A percentile compares a stretch with the other conserved stretches of the same genome.
These are phyloP conservation scores for Paracamarosporium sp. DNA, from an alignment of 2,329 filamentous ascomycete genomes.

Conservation along the genomic window DNA sequence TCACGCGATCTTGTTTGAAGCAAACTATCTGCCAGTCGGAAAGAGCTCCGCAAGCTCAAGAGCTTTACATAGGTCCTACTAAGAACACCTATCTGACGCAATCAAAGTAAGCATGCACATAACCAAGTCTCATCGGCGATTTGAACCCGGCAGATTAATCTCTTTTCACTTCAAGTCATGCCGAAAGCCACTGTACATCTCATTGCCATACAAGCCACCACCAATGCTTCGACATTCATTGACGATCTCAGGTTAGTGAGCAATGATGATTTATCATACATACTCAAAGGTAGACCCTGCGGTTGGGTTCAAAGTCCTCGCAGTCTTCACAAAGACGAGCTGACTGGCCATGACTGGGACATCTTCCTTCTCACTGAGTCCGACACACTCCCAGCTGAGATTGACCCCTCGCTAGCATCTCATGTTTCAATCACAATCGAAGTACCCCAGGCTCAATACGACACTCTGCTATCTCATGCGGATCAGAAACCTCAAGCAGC, in stretches of 20 bases:
- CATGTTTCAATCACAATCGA: not conserved
- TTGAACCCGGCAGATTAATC: not conserved
- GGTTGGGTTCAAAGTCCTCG: not conserved
- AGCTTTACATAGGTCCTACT: not conserved
- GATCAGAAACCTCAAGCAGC: not conserved
- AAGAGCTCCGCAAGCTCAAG: not conserved
- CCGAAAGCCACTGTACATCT: not conserved
- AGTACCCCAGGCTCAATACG: not conserved
- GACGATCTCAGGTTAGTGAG: not conserved
- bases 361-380: not conserved
- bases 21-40: not conserved
- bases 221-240: not conserved
- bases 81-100: not conserved
- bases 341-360: not conserved
- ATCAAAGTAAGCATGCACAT: not conserved
- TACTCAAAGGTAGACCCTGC: not conserved
- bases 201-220: not conserved
- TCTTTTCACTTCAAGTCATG: not conserved
- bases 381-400: not conserved
- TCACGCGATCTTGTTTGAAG: not conserved
- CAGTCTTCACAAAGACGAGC: not conserved
- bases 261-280: not conserved
- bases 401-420: not conserved
- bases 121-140: too few relatives aligned
- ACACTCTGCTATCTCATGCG: not conserved